A percentile compares a stretch with the other conserved stretches of the same genome.
Conservation (phyloP, 345 rosid species). For the Carallia pectinifolia region DNA sequence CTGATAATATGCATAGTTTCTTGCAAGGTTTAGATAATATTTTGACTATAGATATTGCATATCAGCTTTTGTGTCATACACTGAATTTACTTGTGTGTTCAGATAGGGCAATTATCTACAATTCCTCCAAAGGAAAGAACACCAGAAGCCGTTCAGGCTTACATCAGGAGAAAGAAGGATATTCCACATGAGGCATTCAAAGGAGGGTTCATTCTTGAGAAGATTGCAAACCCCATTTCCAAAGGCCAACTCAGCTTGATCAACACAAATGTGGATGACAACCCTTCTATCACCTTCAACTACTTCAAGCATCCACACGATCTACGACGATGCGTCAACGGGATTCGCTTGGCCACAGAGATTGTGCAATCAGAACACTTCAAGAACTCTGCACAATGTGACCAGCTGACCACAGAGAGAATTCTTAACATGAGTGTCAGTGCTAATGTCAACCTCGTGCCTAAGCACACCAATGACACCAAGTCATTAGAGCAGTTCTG, state of each 20-base stretch:
- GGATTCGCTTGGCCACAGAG: constrained; percentile 56
- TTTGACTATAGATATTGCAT: too few relatives aligned
- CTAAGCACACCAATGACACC: constrained; percentile 74
- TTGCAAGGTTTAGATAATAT: too few relatives aligned
- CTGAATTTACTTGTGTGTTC: not conserved
- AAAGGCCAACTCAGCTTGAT: constrained; percentile 64
- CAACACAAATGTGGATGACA: constrained; percentile 69
- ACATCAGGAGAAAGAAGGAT: constrained; percentile 47
- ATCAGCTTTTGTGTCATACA: too few relatives aligned
- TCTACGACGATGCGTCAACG: constrained; percentile 67
- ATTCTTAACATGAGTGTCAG: constrained; percentile 62
- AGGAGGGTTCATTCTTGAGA: constrained; percentile 94
- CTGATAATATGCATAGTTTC: too few relatives aligned
- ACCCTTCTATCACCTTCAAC: constrained; percentile 87
- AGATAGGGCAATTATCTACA: constrained; percentile 81
- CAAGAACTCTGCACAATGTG: constrained; percentile 54
- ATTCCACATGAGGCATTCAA: constrained; percentile 74
- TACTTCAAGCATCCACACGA: constrained; percentile 80
- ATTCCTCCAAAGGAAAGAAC: constrained; percentile 69
- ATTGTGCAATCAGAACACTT: constrained; percentile 61
- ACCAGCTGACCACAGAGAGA: constrained; percentile 48
- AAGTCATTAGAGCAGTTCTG: constrained; percentile 92
- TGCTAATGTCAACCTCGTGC: constrained; percentile 82
- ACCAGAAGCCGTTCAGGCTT: constrained; percentile 56
- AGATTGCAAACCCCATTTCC: constrained; percentile 67